Evolutionary conservation across 371 early-diverging fungal genomes (phyloP).

Genomic region (Zancudomyces culisetae): DNA sequence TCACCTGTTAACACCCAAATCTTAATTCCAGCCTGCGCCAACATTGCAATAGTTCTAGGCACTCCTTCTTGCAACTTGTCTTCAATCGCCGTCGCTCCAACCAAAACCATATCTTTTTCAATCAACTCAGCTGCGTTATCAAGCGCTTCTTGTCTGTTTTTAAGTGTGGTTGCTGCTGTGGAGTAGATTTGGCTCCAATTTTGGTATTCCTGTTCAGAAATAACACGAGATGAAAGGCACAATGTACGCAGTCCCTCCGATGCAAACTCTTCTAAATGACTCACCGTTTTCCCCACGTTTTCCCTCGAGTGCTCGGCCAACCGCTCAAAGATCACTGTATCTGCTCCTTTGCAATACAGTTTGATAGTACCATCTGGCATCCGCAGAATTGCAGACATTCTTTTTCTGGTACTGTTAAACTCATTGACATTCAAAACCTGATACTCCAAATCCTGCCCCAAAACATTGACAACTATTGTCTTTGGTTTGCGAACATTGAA

Average conservation of each 20-base stretch:
- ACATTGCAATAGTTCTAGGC: slow-evolving; percentile 87
- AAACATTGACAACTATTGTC: slow-evolving; percentile 52
- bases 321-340: slow-evolving; percentile 91
- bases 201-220: slow-evolving; percentile 71
- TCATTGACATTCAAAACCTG: slow-evolving; percentile 89
- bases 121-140: slow-evolving; percentile 87
- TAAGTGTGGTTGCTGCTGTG: slow-evolving; percentile 72
- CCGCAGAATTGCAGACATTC: slow-evolving; percentile 89
- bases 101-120: slow-evolving; percentile 70
- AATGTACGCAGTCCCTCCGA: slow-evolving; percentile 82
- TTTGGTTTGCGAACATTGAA: slow-evolving; percentile 66
- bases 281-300: slow-evolving; percentile 36
- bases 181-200: slow-evolving; percentile 68
- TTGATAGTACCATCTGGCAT: slow-evolving; percentile 77
- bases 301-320: slow-evolving; percentile 46
- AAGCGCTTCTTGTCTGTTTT: slow-evolving; percentile 66
- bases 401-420: slow-evolving; percentile 92
- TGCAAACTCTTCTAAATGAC: slow-evolving; percentile 70
- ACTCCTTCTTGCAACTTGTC: slow-evolving; percentile 97
- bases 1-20: slow-evolving; percentile 96
- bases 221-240: slow-evolving; percentile 80
- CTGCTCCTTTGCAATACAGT: slow-evolving; percentile 95
- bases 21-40: slow-evolving; percentile 84
- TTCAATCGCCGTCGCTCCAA: slow-evolving; percentile 98
- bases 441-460: slow-evolving; percentile 44